Percentiles rank a stretch among this genome's conserved stretches.
phyloP scores from a whole-genome alignment of 768 basidiomycete species.

The Heimioporus sp. region DNA sequence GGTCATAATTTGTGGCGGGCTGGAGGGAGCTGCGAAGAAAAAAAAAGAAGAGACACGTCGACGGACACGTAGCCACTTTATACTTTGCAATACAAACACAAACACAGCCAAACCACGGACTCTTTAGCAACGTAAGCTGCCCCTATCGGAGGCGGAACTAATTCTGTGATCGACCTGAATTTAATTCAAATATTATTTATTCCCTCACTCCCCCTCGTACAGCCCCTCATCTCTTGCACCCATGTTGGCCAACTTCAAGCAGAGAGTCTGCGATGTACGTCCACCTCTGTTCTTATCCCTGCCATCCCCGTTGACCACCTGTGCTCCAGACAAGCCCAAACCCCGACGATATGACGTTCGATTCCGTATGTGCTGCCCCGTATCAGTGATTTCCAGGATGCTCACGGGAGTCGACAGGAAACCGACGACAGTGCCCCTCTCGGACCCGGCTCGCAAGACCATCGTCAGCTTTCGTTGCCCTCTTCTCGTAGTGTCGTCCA shows the following conservation, averaged over 20 bases:
- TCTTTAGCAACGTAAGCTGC: background rate
- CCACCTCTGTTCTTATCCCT: background rate
- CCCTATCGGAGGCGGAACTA: background rate
- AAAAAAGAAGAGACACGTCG: slow-evolving; percentile 18
- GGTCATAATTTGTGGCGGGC: slow-evolving; percentile 22
- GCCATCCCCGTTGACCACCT: too few species aligned
- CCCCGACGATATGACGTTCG: too few species aligned
- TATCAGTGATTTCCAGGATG: too few species aligned
- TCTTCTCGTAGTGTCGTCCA: slow-evolving; percentile 21
- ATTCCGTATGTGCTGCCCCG: too few species aligned
- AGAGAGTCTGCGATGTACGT: background rate
- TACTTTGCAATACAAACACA: slow-evolving; percentile 21
- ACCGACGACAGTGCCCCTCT: background rate
- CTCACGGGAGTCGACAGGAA: slow-evolving; percentile 15
- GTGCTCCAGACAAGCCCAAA: too few species aligned
- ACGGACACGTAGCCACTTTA: slow-evolving; percentile 18
- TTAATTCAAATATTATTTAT: too few species aligned
- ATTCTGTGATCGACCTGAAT: background rate
- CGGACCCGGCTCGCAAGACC: background rate
- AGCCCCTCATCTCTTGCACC: background rate
- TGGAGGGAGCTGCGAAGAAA: slow-evolving; percentile 6
- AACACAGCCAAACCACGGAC: slow-evolving; percentile 18
- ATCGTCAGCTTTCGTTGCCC: slow-evolving; percentile 8
- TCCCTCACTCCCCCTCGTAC: too few species aligned
- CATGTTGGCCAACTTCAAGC: slow-evolving; percentile 17